phyloP scores from a whole-genome alignment of 2,329 filamentous ascomycete species.

The Metarhizium sp. region DNA sequence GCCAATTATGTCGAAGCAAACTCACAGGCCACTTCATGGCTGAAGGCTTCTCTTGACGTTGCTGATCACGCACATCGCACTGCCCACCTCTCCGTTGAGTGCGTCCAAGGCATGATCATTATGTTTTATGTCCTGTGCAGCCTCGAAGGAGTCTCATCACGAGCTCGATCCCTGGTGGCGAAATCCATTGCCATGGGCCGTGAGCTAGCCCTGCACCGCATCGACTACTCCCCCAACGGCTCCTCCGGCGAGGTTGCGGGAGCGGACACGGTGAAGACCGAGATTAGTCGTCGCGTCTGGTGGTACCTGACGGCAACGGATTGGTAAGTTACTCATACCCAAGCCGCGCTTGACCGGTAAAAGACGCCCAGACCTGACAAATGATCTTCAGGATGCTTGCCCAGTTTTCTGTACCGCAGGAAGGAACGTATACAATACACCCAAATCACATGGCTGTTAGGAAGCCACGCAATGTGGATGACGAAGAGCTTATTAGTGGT shows the following conservation, averaged over 20 bases:
- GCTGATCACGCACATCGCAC: constrained; percentile 24
- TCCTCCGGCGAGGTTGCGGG: constrained; percentile 12
- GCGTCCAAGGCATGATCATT: constrained; percentile 27
- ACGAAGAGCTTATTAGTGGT: constrained; percentile 23
- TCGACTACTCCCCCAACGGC: constrained; percentile 22
- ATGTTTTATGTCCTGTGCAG: constrained; percentile 29
- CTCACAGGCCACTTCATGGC: constrained; percentile 21
- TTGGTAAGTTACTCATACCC: constrained; percentile 18
- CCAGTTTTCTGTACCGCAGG: constrained; percentile 24
- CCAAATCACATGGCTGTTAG: constrained; percentile 28
- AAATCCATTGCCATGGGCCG: constrained; percentile 19
- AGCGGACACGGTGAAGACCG: constrained; percentile 17
- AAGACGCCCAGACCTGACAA: not conserved
- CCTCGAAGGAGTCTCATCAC: constrained; percentile 25
- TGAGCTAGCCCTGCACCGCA: constrained; percentile 28
- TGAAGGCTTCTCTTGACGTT: constrained; percentile 24
- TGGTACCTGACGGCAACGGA: constrained; percentile 33
- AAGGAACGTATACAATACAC: constrained; percentile 27
- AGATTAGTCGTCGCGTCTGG: constrained; percentile 33
- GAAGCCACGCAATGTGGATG: constrained; percentile 28
- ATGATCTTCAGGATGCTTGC: constrained; percentile 22
- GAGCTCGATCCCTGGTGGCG: constrained; percentile 21
- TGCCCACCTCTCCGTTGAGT: constrained; percentile 21
- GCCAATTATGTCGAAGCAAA: constrained; percentile 17
- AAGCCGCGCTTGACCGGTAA: not conserved